Evolutionary conservation across 441 rosid species (phyloP).

Genomic region (Kokia cookei): DNA sequence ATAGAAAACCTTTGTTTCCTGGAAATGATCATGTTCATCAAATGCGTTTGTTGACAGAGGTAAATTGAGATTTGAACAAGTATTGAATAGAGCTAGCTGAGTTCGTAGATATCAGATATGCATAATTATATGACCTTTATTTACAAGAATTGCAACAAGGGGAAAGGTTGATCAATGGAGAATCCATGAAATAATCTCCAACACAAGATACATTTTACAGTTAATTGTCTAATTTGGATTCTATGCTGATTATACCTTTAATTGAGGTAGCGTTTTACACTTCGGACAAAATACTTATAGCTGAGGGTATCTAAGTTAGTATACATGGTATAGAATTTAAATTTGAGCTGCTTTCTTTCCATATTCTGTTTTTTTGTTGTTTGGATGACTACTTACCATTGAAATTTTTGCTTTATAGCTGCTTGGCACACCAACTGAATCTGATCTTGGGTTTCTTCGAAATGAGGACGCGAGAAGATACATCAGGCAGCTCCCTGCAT

Average conservation of each 20-base stretch:
- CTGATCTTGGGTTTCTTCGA: slow-evolving; percentile 78
- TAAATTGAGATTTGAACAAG: slow-evolving; percentile 9
- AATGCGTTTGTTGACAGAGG: slow-evolving; percentile 74
- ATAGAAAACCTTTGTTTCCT: slow-evolving; percentile 75
- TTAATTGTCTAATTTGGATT: background rate
- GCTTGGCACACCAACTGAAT: slow-evolving; percentile 89
- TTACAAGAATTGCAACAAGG: background rate
- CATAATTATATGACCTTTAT: background rate
- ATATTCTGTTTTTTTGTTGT: background rate
- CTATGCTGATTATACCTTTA: background rate
- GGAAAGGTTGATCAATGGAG: background rate
- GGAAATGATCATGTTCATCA: slow-evolving; percentile 86
- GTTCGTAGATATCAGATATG: background rate
- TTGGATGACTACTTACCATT: background rate
- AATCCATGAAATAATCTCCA: background rate
- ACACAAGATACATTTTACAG: background rate
- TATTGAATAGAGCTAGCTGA: background rate
- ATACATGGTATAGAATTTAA: background rate
- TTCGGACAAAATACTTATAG: background rate
- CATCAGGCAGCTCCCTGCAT: slow-evolving; percentile 58
- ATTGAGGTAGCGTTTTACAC: background rate
- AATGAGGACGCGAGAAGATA: slow-evolving; percentile 86
- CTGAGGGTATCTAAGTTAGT: background rate
- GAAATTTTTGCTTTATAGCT: slow-evolving; percentile 38
- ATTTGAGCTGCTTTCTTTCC: background rate